These are phyloP conservation scores for Zymoseptoria pseudotritici DNA, from an alignment of 2,329 filamentous ascomycete species.

Conservation along the genomic window DNA sequence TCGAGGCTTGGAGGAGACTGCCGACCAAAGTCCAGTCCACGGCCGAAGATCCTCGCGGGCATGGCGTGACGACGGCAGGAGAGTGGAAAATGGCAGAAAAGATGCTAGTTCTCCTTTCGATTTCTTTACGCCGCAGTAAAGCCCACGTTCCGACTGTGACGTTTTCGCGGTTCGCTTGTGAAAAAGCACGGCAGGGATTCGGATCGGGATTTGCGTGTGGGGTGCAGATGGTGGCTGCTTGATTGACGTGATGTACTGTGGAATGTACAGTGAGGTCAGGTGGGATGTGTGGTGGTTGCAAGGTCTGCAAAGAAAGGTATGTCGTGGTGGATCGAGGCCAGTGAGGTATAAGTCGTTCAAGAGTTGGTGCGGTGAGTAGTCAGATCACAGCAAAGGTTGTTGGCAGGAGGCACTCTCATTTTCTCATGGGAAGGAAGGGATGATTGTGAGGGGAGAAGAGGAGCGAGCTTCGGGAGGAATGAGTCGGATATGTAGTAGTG, in stretches of 20 bases:
- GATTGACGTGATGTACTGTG: not conserved
- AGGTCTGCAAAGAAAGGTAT: not conserved
- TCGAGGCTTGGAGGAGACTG: conserved; percentile 8
- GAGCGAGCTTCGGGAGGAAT: not conserved
- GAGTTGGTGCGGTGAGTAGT: conserved; percentile 14
- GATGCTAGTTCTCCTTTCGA: not conserved
- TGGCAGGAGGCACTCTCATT: conserved; percentile 4
- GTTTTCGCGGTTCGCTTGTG: not conserved
- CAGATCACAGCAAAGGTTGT: conserved; percentile 3
- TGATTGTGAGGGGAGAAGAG: not conserved
- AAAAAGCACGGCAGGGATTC: not conserved
- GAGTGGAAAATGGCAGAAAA: not conserved
- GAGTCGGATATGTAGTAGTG: not conserved
- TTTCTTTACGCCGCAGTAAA: not conserved
- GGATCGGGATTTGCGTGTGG: not conserved
- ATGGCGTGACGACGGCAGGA: conserved; percentile 12
- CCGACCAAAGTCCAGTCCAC: conserved; percentile 20
- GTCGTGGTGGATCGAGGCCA: not conserved
- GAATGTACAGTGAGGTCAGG: not conserved
- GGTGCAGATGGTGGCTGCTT: not conserved
- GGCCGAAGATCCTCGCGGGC: conserved; percentile 28
- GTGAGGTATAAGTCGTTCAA: conserved; percentile 4
- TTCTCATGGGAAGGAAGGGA: not conserved
- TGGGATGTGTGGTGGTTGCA: not conserved
- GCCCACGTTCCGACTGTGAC: not conserved